Conservation (phyloP, 345 rosid species). For the Moricandia arvensis region DNA sequence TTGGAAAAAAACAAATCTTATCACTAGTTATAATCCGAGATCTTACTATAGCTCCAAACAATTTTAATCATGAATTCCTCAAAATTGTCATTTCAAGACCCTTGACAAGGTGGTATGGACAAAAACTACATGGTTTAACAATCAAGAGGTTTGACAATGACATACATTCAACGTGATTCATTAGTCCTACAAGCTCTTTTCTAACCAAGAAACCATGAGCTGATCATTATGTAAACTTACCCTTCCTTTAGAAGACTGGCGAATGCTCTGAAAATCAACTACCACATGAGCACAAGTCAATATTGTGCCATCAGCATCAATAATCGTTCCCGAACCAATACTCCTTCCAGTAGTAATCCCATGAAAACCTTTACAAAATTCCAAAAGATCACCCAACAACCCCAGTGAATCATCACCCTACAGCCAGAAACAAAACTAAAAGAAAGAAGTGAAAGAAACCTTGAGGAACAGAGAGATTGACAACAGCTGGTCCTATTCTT, state of each 20-base stretch:
- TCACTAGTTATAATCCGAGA: neutral
- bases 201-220: neutral
- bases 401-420: neutral
- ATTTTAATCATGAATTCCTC: neutral
- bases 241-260: conserved; percentile 58
- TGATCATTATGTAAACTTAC: conserved; percentile 34
- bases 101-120: neutral
- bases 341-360: conserved; percentile 56
- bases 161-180: too few species aligned
- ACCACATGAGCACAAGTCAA: conserved; percentile 94
- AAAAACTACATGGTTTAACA: neutral
- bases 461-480: conserved; percentile 68
- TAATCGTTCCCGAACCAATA: conserved; percentile 85
- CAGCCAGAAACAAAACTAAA: neutral
- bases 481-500: conserved; percentile 78
- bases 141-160: neutral
- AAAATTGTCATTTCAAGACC: neutral
- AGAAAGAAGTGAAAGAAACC: conserved; percentile 48
- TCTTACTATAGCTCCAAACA: neutral
- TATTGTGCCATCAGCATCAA: conserved; percentile 77
- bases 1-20: neutral
- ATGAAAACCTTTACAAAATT: conserved; percentile 39
- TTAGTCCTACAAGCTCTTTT: neutral
- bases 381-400: neutral
- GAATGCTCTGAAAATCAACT: conserved; percentile 54